phyloP scores from a whole-genome alignment of 2,329 filamentous ascomycete species.

The Cladophialophora yegresii region DNA sequence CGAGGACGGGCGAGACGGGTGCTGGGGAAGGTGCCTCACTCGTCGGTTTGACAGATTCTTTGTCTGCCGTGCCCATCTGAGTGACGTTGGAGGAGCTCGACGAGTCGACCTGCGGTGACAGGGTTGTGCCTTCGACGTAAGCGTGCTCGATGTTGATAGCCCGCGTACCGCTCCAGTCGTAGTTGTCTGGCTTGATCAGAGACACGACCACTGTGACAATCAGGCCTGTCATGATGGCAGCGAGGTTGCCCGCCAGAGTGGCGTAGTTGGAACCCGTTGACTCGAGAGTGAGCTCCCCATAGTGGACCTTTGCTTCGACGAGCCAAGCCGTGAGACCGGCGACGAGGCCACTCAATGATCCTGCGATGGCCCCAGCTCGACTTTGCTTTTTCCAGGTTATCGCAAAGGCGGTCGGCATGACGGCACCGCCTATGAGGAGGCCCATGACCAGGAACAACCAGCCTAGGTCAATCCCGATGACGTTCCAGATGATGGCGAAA shows the following conservation, averaged over 20 bases:
- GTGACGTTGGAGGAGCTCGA: slow-evolving; percentile 11
- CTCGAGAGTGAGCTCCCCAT: slow-evolving; percentile 66
- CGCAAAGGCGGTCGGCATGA: slow-evolving; percentile 77
- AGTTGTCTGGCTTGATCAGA: slow-evolving; percentile 73
- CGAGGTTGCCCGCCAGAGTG: slow-evolving; percentile 67
- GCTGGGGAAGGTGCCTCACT: slow-evolving; percentile 15
- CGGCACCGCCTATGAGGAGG: slow-evolving; percentile 80
- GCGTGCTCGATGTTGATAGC: slow-evolving; percentile 69
- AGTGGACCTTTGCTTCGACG: slow-evolving; percentile 70
- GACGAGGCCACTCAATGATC: slow-evolving; percentile 63
- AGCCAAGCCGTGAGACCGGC: slow-evolving; percentile 75
- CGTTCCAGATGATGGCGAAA: slow-evolving; percentile 31
- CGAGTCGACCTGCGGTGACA: slow-evolving; percentile 6
- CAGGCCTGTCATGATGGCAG: slow-evolving; percentile 73
- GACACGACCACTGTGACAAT: slow-evolving; percentile 75
- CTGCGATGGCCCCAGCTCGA: slow-evolving; percentile 51
- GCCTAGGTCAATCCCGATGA: slow-evolving; percentile 28
- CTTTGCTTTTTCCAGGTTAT: slow-evolving; percentile 80
- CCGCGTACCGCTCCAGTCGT: slow-evolving; percentile 73
- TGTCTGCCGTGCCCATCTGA: slow-evolving; percentile 3
- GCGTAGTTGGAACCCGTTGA: slow-evolving; percentile 73
- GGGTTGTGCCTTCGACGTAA: neutral
- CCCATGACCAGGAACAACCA: slow-evolving; percentile 65
- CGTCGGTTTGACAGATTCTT: slow-evolving; percentile 6
- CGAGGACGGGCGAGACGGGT: slow-evolving; percentile 6